phyloP scores from a whole-genome alignment of 331 rosid species.

The Ulmus americana region DNA sequence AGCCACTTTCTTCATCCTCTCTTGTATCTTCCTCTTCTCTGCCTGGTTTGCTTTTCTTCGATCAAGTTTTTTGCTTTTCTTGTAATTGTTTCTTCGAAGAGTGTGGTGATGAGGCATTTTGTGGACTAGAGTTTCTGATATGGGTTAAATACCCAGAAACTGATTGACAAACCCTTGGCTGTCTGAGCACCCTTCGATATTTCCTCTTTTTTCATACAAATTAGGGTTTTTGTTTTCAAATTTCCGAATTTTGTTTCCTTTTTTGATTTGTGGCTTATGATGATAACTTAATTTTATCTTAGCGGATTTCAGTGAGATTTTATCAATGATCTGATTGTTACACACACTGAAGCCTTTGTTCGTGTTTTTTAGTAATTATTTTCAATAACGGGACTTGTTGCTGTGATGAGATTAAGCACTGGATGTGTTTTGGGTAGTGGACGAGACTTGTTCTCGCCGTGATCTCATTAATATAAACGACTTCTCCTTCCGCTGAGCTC shows the following conservation, averaged over 20 bases:
- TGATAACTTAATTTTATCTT: slow-evolving; percentile 56
- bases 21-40: no score
- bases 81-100: no score
- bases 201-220: not conserved
- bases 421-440: slow-evolving; percentile 77
- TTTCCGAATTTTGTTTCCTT: not conserved
- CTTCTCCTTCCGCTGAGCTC: slow-evolving; percentile 99
- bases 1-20: no score
- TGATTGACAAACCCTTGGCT: not conserved
- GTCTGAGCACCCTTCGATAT: slow-evolving; percentile 57
- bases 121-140: no score
- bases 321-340: slow-evolving; percentile 88
- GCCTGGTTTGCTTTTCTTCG: no score
- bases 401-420: slow-evolving; percentile 73
- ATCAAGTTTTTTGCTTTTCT: no score
- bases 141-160: no score
- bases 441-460: slow-evolving; percentile 59
- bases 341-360: slow-evolving; percentile 69
- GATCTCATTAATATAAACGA: slow-evolving; percentile 60
- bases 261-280: slow-evolving; percentile 51
- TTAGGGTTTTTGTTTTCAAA: not conserved
- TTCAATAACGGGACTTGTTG: slow-evolving; percentile 12
- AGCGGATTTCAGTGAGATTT: slow-evolving; percentile 99
- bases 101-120: no score
- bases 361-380: no score